Evolutionary conservation across 2,329 filamentous ascomycete species (phyloP).

Genomic region (Neophaeococcomyces aloes): DNA sequence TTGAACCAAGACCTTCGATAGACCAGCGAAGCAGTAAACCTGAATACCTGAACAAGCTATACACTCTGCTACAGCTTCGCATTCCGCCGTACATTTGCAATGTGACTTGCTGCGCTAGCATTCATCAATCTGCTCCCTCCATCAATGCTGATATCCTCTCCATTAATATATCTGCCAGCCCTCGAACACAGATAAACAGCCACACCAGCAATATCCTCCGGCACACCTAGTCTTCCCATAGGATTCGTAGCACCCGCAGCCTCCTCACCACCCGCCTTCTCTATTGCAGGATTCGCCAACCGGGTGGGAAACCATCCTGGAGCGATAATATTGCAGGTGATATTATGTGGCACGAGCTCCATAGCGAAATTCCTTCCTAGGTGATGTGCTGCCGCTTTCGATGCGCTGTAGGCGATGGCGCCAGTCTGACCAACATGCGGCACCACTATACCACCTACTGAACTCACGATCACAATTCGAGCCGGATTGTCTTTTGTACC

Average conservation of each 20-base stretch:
- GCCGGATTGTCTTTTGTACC: constrained; percentile 9
- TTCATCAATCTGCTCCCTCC: constrained; percentile 51
- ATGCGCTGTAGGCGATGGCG: constrained; percentile 26
- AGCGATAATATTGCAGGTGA: constrained; percentile 30
- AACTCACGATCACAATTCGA: constrained; percentile 12
- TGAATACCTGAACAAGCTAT: too few species aligned
- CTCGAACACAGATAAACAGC: constrained; percentile 54
- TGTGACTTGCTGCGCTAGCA: constrained; percentile 39
- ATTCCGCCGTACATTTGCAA: constrained; percentile 47
- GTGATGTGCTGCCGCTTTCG: constrained; percentile 32
- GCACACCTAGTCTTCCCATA: constrained; percentile 53
- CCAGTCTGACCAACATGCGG: constrained; percentile 11
- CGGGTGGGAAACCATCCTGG: constrained; percentile 27
- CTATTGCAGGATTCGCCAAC: constrained; percentile 13
- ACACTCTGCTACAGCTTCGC: too few species aligned
- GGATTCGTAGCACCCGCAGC: constrained; percentile 43
- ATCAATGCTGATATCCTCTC: constrained; percentile 50
- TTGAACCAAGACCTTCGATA: too few species aligned
- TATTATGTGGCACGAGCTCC: constrained; percentile 30
- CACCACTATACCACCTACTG: constrained; percentile 12
- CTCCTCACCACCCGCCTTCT: constrained; percentile 13
- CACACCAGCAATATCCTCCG: constrained; percentile 51
- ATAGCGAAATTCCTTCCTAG: constrained; percentile 30
- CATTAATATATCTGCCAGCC: constrained; percentile 56
- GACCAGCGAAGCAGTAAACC: too few species aligned